Evolutionary conservation across 768 basidiomycete genomes (phyloP), one percentile per base, ranked within the genome.

Genomic region (Cantharellus anzutake): DNA sequence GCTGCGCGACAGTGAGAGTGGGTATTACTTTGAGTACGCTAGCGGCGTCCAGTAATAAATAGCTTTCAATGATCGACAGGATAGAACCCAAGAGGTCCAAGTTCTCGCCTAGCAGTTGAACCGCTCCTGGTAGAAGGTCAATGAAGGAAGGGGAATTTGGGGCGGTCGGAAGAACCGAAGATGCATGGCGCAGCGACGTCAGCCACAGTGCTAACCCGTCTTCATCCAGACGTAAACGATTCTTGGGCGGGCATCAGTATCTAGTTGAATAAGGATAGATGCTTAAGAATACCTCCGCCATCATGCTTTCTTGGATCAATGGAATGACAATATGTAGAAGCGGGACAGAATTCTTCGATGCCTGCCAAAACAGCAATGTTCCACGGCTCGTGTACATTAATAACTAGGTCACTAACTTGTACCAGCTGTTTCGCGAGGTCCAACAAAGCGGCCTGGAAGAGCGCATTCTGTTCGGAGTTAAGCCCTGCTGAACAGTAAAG

Each of bases 191-290:
- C 42, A 92, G 71, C 0, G 84, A 78, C 40, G 77, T 73, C 34
- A 76, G 73, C 91, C 90, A 93, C 5, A 94, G 77, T 48, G 73
- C 74, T 53, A 91, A 68, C 0, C 79, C 84, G 68, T 93, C 90
- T 62, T 81, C 80, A 64, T 93, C 89, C 34, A 94, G 75, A 62
- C 84, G 76, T 41, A 76, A 70, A n/a, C 76, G 74, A 39, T 74
- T 75, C 86, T 63, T 62, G 2, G 62, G 62, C 40, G 66, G 64
- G 56, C 57, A 63, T 42, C 63, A 41, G 41, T 29, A 57, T 42
- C 4, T 11, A 37, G 20, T 40, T 2, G 2, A 2, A 4, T 16
- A 11, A 51, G 5, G 16, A 55, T 38, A 16, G 42, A 3, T 0
- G 41, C 3, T 3, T 61, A 53, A 66, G 51, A 59, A 73, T 64